Evolutionary conservation across 2,329 filamentous ascomycete genomes (phyloP).

Genomic region (Sporothrix variecibatus): DNA sequence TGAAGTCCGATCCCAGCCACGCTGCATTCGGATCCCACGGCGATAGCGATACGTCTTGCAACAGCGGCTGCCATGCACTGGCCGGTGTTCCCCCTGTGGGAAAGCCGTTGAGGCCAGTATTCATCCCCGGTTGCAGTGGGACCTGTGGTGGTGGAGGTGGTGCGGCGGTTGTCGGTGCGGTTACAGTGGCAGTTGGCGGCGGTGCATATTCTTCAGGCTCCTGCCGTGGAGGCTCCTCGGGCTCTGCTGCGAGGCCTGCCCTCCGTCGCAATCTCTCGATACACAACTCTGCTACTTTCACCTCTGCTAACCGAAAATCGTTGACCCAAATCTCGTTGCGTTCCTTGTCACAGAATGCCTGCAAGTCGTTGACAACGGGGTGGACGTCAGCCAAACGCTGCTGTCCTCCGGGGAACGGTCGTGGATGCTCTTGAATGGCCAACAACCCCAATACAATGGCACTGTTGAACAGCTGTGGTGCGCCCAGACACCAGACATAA

Average conservation of each 20-base stretch:
- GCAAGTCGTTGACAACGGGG: conserved; percentile 39
- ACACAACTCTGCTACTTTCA: conserved; percentile 47
- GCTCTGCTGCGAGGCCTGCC: background rate
- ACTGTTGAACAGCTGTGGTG: conserved; percentile 47
- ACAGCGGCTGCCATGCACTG: background rate
- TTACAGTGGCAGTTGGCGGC: background rate
- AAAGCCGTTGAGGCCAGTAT: background rate
- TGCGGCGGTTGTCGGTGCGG: background rate
- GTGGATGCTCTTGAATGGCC: conserved; percentile 40
- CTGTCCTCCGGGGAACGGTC: conserved; percentile 29
- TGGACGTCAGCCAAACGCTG: conserved; percentile 29
- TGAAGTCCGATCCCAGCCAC: background rate
- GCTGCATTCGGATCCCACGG: conserved; percentile 9
- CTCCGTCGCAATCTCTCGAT: conserved; percentile 31
- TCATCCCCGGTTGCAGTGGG: background rate
- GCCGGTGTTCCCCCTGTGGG: background rate
- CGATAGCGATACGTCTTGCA: conserved; percentile 2
- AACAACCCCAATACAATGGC: conserved; percentile 44
- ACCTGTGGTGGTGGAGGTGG: background rate
- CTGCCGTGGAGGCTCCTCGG: background rate
- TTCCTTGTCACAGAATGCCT: conserved; percentile 46
- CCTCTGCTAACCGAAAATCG: conserved; percentile 45
- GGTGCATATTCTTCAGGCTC: background rate
- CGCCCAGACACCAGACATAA: conserved; percentile 40
- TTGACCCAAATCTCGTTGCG: conserved; percentile 44